Conservation (phyloP, 2,329 filamentous ascomycete species). For the Paraphaeosphaeria minitans region DNA sequence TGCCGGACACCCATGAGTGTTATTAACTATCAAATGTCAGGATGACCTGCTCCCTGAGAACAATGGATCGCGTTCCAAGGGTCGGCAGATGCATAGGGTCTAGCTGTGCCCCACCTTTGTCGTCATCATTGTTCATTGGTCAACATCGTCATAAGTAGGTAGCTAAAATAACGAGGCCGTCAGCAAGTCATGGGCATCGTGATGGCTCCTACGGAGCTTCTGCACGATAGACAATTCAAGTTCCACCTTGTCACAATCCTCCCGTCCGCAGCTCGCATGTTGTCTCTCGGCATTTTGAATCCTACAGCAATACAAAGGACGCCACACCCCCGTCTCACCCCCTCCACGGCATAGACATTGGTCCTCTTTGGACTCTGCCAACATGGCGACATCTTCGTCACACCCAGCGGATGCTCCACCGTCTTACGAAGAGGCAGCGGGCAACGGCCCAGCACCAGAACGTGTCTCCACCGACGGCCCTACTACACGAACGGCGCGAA, state of each 20-base stretch:
- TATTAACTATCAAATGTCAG: too few species aligned
- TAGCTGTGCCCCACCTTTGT: background rate
- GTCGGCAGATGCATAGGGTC: background rate
- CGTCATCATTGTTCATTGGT: background rate
- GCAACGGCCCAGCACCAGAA: constrained; percentile 24
- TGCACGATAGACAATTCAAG: background rate
- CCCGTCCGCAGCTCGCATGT: background rate
- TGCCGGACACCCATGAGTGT: background rate
- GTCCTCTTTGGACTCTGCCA: background rate
- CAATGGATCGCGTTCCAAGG: background rate
- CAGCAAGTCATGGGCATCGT: constrained; percentile 7
- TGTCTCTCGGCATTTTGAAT: background rate
- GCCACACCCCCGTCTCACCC: background rate
- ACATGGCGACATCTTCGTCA: constrained; percentile 28
- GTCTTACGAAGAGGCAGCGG: constrained; percentile 39
- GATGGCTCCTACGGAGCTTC: background rate
- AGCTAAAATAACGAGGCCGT: constrained; percentile 8
- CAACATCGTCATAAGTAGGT: background rate
- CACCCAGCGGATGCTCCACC: constrained; percentile 39
- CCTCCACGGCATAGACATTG: background rate
- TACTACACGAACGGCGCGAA: constrained; percentile 45
- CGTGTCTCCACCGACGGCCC: constrained; percentile 41
- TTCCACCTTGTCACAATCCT: constrained; percentile 5
- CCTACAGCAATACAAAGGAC: background rate
- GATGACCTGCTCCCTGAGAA: too few species aligned